Conservation (phyloP, 768 basidiomycete species). For the Auriculariales sp. region DNA sequence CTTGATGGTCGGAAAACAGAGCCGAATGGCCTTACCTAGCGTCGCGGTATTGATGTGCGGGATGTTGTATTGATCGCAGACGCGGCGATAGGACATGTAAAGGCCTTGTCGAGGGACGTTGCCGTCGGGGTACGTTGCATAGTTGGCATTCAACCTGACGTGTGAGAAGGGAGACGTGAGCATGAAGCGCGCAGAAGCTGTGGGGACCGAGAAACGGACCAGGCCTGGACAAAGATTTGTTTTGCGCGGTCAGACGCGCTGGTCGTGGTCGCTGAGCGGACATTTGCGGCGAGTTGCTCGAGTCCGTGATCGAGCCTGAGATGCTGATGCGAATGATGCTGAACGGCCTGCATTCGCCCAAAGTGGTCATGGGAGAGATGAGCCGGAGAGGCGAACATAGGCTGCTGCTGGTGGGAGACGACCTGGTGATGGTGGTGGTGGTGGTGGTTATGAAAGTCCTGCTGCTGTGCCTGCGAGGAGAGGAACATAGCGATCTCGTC, state of each 20-base stretch:
- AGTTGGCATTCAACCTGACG: conserved; percentile 74
- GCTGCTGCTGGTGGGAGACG: conserved; percentile 41
- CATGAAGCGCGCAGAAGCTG: conserved; percentile 1
- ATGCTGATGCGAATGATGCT: conserved; percentile 66
- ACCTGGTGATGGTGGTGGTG: conserved; percentile 2
- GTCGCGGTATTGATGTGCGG: conserved; percentile 94
- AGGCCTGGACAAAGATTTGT: conserved; percentile 86
- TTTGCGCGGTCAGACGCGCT: conserved; percentile 85
- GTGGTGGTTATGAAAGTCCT: conserved; percentile 1
- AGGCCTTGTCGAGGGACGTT: conserved; percentile 89
- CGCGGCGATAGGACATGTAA: conserved; percentile 82
- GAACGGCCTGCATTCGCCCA: too few species aligned
- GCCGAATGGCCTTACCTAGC: conserved; percentile 84
- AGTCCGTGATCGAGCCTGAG: conserved; percentile 63
- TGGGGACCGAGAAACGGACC: conserved; percentile 32
- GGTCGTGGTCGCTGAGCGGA: conserved; percentile 78
- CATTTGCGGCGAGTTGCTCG: conserved; percentile 77
- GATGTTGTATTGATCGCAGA: conserved; percentile 86
- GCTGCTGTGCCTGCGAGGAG: conserved; percentile 4
- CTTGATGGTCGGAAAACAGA: conserved; percentile 91
- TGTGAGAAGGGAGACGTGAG: conserved; percentile 4
- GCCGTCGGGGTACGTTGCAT: conserved; percentile 81
- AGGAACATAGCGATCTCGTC: conserved; percentile 77
- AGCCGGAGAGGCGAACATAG: conserved; percentile 37
- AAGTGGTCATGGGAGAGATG: conserved; percentile 11